Percentiles rank a stretch among this genome's conserved stretches.
Evolutionary conservation across 495 filamentous ascomycete species (phyloP).

Genomic region (Xylaria palmicola): DNA sequence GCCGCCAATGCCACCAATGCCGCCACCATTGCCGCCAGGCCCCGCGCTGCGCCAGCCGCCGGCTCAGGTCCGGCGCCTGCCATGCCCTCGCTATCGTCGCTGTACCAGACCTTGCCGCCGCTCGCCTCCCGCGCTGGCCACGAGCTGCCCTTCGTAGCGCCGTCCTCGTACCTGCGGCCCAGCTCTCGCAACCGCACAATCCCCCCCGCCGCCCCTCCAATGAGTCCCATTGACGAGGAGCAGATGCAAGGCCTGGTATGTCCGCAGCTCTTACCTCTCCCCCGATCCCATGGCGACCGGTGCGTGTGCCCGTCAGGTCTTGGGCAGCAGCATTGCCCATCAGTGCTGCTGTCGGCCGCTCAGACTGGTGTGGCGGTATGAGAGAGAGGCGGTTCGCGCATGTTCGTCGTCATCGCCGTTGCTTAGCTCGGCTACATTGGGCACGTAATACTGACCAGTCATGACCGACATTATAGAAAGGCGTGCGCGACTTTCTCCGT

Average conservation of each 20-base stretch:
- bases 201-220: slow-evolving; percentile 50
- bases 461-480: slow-evolving; percentile 53
- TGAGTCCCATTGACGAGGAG: slow-evolving; percentile 81
- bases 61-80: not conserved
- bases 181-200: slow-evolving; percentile 51
- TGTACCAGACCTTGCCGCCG: not conserved
- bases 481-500: slow-evolving; percentile 94
- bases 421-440: not conserved
- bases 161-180: slow-evolving; percentile 81
- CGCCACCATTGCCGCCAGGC: not conserved
- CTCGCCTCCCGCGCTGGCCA: slow-evolving; percentile 34
- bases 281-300: not conserved
- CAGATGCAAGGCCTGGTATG: slow-evolving; percentile 91
- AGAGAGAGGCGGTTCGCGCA: not conserved
- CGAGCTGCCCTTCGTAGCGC: slow-evolving; percentile 67
- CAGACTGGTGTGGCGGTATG: not conserved
- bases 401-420: no score
- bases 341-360: no score
- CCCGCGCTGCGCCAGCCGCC: no score
- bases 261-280: slow-evolving; percentile 7
- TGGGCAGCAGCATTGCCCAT: not conserved
- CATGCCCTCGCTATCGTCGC: slow-evolving; percentile 6
- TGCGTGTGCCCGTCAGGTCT: not conserved
- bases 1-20: not conserved
- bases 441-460: slow-evolving; percentile 4